Percentiles rank a stretch among this genome's conserved stretches.
Evolutionary conservation across 345 rosid genomes (phyloP).

Genomic region (Hypericum androsaemum): DNA sequence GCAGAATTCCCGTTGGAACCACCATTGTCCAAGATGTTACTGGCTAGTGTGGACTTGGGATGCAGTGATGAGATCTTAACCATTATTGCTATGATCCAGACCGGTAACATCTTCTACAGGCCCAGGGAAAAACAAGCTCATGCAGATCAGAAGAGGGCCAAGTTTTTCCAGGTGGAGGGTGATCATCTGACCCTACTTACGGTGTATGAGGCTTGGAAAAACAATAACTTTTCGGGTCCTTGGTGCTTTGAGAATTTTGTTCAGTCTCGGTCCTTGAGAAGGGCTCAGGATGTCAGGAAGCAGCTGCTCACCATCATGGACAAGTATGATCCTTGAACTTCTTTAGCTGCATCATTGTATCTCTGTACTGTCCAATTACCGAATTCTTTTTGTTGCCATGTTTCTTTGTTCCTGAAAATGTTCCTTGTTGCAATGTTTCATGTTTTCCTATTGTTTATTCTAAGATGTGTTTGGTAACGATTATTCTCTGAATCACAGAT

Average conservation of each 20-base stretch:
- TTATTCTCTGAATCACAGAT: slow-evolving; percentile 32
- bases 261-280: slow-evolving; percentile 64
- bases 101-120: slow-evolving; percentile 79
- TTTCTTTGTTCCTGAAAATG: not conserved
- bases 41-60: slow-evolving; percentile 90
- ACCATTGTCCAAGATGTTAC: slow-evolving; percentile 79
- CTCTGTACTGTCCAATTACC: not conserved
- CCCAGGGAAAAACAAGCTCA: slow-evolving; percentile 94
- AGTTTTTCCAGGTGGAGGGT: slow-evolving; percentile 84
- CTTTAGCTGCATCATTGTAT: not conserved
- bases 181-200: slow-evolving; percentile 93
- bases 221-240: slow-evolving; percentile 73
- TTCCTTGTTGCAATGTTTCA: not conserved
- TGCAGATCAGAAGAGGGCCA: slow-evolving; percentile 88
- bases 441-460: not conserved
- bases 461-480: not conserved
- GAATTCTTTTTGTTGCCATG: not conserved
- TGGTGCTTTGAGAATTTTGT: slow-evolving; percentile 93
- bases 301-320: slow-evolving; percentile 89
- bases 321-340: slow-evolving; percentile 41
- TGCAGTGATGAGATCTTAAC: slow-evolving; percentile 93
- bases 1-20: slow-evolving; percentile 96
- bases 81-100: slow-evolving; percentile 83
- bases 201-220: slow-evolving; percentile 90
- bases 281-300: slow-evolving; percentile 80